A percentile compares a stretch with the other conserved stretches of the same genome.
Evolutionary conservation across 768 basidiomycete genomes (phyloP).

Genomic region (Hortiboletus campestris): DNA sequence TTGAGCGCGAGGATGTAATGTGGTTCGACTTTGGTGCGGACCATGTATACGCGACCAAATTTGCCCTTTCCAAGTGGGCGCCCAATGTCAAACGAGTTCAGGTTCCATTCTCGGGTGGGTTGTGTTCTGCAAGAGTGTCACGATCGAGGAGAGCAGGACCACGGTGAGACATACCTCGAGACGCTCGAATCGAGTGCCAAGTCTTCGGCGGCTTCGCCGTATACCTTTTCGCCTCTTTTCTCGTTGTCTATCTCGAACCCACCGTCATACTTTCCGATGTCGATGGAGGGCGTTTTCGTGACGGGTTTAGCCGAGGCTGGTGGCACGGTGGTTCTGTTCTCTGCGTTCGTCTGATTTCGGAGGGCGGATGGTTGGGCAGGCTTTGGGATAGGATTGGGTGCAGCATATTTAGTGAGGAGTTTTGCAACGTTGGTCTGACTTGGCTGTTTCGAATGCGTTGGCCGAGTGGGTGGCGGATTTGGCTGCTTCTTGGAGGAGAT

Average conservation of each 20-base stretch:
- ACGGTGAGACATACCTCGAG: conserved; percentile 48
- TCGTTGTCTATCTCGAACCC: conserved; percentile 90
- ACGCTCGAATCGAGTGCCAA: conserved; percentile 84
- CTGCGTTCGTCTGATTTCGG: conserved; percentile 37
- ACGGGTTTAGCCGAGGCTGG: conserved; percentile 19
- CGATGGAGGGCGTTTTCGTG: conserved; percentile 38
- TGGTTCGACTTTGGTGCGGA: conserved; percentile 84
- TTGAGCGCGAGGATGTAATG: conserved; percentile 96
- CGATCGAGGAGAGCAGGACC: neutral
- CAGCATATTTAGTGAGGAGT: conserved; percentile 70
- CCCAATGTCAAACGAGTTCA: conserved; percentile 90
- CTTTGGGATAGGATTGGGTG: conserved; percentile 49
- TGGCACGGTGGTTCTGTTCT: conserved; percentile 28
- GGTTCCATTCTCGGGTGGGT: conserved; percentile 82
- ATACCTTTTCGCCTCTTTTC: conserved; percentile 69
- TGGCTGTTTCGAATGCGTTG: conserved; percentile 49
- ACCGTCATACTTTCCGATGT: conserved; percentile 94
- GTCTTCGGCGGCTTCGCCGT: conserved; percentile 75
- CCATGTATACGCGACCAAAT: conserved; percentile 98
- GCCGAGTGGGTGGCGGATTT: conserved; percentile 27
- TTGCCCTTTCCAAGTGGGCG: conserved; percentile 98
- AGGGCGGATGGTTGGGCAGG: conserved; percentile 40
- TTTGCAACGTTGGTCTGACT: conserved; percentile 65
- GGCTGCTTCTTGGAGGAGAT: conserved; percentile 53
- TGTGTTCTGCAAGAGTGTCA: conserved; percentile 43